Evolutionary conservation across 1,284 basidiomycete genomes (phyloP).

Genomic region (Heterobasidion annosum): DNA sequence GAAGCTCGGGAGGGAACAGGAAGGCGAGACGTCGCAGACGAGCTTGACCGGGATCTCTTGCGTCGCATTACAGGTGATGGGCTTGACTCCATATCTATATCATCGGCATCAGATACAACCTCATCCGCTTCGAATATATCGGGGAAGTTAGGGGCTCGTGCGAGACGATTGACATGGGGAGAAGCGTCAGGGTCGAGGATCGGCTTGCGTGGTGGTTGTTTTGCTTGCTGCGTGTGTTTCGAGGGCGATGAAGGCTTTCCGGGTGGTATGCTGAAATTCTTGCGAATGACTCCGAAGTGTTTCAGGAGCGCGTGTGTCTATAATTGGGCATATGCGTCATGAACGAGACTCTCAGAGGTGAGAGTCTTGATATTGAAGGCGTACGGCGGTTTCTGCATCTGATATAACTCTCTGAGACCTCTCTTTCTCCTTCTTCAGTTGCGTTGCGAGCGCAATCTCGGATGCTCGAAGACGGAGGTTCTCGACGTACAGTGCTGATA

Average conservation of each 20-base stretch:
- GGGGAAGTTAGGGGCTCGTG: constrained; percentile 57
- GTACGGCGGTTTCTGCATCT: constrained; percentile 66
- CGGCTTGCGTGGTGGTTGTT: constrained; percentile 21
- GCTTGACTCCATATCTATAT: not conserved
- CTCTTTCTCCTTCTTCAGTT: constrained; percentile 71
- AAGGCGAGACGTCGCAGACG: constrained; percentile 30
- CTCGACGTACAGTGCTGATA: constrained; percentile 70
- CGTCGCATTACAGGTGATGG: constrained; percentile 19
- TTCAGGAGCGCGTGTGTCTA: constrained; percentile 58
- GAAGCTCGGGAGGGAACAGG: constrained; percentile 28
- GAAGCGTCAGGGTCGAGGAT: constrained; percentile 32
- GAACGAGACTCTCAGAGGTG: too few species aligned
- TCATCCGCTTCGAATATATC: constrained; percentile 66
- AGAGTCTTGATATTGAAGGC: constrained; percentile 17
- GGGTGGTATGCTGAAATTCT: constrained; percentile 41
- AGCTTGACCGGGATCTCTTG: constrained; percentile 16
- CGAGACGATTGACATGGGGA: constrained; percentile 45
- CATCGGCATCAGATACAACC: constrained; percentile 20
- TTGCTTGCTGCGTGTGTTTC: constrained; percentile 34
- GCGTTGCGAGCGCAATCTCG: constrained; percentile 63
- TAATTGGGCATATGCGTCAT: not conserved
- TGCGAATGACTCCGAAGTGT: constrained; percentile 55
- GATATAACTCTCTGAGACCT: constrained; percentile 61
- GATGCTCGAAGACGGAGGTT: constrained; percentile 73
- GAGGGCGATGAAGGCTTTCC: constrained; percentile 20